Conservation (phyloP, 1,284 basidiomycete species). For the Austroboletus niveus region DNA sequence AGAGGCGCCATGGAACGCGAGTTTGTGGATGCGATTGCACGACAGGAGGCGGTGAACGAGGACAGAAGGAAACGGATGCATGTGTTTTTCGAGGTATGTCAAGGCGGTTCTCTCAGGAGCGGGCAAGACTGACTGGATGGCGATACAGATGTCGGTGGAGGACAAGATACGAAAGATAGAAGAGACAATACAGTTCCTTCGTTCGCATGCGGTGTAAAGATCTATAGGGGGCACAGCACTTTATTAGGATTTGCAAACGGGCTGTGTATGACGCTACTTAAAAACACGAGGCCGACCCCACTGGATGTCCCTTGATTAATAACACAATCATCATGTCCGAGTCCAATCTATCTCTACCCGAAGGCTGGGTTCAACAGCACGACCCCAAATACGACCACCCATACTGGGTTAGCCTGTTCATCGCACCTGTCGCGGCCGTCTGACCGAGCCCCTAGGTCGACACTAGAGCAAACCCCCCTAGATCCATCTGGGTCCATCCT, state of each 20-base stretch:
- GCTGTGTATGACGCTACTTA: conserved; percentile 9
- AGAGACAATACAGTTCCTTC: conserved; percentile 33
- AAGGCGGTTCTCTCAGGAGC: not conserved
- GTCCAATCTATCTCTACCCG: conserved; percentile 42
- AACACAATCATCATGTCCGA: conserved; percentile 17
- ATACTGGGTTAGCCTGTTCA: conserved; percentile 37
- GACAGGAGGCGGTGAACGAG: conserved; percentile 38
- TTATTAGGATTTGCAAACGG: not conserved
- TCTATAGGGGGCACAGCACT: not conserved
- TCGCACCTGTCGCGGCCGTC: not conserved
- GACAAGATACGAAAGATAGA: conserved; percentile 44
- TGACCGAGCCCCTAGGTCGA: conserved; percentile 48
- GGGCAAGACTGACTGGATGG: not conserved
- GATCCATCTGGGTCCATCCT: conserved; percentile 70
- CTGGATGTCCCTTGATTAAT: not conserved
- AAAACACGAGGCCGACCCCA: not conserved
- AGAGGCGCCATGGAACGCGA: conserved; percentile 12
- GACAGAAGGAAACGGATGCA: conserved; percentile 46
- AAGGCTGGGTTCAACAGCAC: conserved; percentile 61
- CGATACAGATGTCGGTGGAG: conserved; percentile 49
- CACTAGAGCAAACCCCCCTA: conserved; percentile 59
- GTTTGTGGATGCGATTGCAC: conserved; percentile 52
- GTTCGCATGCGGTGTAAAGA: conserved; percentile 3
- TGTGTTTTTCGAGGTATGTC: conserved; percentile 48
- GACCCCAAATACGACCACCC: conserved; percentile 34